Conservation (phyloP, 257 asterid species). For the Fraxinus anomala region DNA sequence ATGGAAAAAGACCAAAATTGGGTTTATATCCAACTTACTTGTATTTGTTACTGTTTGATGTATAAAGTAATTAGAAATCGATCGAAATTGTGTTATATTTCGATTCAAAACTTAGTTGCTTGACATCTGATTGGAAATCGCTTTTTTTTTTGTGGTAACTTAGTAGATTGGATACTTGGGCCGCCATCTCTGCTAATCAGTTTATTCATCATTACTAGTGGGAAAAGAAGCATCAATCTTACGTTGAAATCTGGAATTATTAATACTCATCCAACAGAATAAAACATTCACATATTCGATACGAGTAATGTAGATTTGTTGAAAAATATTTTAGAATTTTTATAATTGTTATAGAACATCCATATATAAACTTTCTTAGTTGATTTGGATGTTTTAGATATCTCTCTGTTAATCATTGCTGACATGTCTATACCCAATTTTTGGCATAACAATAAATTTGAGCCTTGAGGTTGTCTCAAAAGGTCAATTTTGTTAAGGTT, state of each 20-base stretch:
- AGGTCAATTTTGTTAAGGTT: too few species aligned
- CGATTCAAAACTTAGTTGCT: neutral
- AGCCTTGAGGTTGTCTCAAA: too few species aligned
- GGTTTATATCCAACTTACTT: neutral
- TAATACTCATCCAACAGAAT: neutral
- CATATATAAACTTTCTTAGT: too few species aligned
- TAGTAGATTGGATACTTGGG: neutral
- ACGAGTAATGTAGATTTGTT: neutral
- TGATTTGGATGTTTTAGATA: too few species aligned
- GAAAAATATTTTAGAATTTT: too few species aligned
- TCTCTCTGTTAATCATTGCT: too few species aligned
- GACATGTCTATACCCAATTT: too few species aligned
- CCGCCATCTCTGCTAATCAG: neutral
- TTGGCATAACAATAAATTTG: too few species aligned
- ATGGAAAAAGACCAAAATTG: neutral
- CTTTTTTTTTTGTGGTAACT: neutral
- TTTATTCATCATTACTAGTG: neutral
- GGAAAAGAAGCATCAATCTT: neutral
- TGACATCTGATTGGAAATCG: neutral
- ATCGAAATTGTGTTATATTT: neutral
- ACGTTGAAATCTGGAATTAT: neutral
- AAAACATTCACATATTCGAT: neutral
- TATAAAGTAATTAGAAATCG: neutral
- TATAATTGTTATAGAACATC: too few species aligned
- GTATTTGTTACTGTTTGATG: neutral